A percentile compares a stretch with the other conserved stretches of the same genome.
phyloP scores from a whole-genome alignment of 805 yeast species.

The Saturnispora bothae region DNA sequence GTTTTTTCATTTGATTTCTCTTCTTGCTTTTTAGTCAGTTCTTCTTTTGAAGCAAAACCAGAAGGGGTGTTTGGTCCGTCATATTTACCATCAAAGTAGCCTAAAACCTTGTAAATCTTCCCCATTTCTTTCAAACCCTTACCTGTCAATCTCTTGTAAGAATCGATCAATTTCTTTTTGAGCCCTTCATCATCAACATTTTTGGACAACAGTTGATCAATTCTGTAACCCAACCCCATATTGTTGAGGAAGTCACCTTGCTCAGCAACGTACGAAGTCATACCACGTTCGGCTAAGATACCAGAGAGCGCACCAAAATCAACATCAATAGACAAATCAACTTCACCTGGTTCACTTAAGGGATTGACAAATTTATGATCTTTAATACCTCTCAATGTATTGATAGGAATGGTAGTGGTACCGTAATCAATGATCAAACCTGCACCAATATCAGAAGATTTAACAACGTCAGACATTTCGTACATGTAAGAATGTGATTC shows the following conservation, averaged over 20 bases:
- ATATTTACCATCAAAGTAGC: conserved; percentile 32
- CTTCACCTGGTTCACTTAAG: conserved; percentile 64
- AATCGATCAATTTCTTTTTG: conserved; percentile 40
- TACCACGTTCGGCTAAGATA: conserved; percentile 22
- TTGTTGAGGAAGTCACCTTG: conserved; percentile 75
- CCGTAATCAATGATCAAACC: conserved; percentile 77
- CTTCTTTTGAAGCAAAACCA: conserved; percentile 39
- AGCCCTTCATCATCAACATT: conserved; percentile 33
- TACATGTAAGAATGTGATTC: conserved; percentile 52
- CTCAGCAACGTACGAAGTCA: conserved; percentile 26
- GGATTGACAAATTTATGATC: conserved; percentile 69
- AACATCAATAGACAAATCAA: conserved; percentile 75
- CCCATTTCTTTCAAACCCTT: conserved; percentile 64
- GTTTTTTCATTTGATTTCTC: no score
- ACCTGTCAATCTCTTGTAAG: conserved; percentile 56
- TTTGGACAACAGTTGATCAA: conserved; percentile 39
- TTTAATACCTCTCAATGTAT: conserved; percentile 63
- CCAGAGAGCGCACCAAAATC: conserved; percentile 54
- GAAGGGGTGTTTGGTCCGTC: conserved; percentile 33
- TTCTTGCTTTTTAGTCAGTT: no score
- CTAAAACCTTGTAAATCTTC: conserved; percentile 60
- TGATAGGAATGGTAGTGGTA: conserved; percentile 52
- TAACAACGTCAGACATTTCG: conserved; percentile 35
- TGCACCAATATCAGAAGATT: conserved; percentile 39
- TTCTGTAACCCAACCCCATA: conserved; percentile 65